Evolutionary conservation across 331 rosid species (phyloP), one percentile per base, ranked within the genome.

Genomic region (Malus hybrid): DNA sequence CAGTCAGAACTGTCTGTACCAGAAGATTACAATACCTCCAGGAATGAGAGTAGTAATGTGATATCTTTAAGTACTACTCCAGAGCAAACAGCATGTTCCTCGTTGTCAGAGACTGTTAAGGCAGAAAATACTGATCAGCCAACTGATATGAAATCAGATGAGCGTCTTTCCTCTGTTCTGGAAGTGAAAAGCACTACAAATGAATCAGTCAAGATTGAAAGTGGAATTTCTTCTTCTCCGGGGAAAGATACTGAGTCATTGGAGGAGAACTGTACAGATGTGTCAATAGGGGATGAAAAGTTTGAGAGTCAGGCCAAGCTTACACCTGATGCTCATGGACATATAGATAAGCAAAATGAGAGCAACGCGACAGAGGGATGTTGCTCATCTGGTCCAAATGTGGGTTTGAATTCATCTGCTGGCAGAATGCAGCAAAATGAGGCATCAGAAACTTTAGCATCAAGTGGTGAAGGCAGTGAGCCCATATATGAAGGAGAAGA

Each of bases 401-500:
- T 80, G 71, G 79, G 81, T 83, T 70, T 82, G 57, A 93, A 88
- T 76, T 83, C 87, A 56, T 86, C 90, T 27, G 70, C 80, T 75
- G 78, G 81, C 68, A 83, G 80, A 81, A 80, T 71, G 77, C 83
- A 69, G 82, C 88, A 77, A 50, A 31, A 60, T 22, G 93, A 84
- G 78, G 86, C 76, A 16, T 76, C 93, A 46, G 91, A 77, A 79
- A 83, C 82, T 78, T 76, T 92, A 86, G 79, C 89, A 65, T 86
- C 93, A 70, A 83, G 80, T 84, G 84, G 82, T 76, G 83, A 81
- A 86, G 85, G 76, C 71, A 83, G 85, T 80, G 99, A 96, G 86
- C 99, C 99, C 84, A 84, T 96, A 15, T 96, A 96, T 81, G 99
- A 93, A 87, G 99, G 99, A 76, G 99, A 96, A 83, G 99, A 96